Percentiles rank a stretch among this genome's conserved stretches.
These are phyloP conservation scores for Mycena vulgaris DNA, from an alignment of 768 basidiomycete genomes.

Conservation along the genomic window DNA sequence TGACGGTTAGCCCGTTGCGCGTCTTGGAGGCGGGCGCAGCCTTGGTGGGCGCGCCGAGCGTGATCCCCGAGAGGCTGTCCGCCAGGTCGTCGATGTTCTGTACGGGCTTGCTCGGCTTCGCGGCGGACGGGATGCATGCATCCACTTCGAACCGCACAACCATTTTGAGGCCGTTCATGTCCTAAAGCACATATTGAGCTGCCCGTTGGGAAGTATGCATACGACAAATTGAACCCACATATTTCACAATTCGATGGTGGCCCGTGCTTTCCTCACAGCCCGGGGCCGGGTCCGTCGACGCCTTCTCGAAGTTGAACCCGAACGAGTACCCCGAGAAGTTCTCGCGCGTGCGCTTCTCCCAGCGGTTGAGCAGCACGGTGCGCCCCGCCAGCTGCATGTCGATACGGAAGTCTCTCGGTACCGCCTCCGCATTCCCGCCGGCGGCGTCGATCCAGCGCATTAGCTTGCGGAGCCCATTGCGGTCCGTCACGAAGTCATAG, in stretches of 20 bases:
- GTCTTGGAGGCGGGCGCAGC: constrained; percentile 29
- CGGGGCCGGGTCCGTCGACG: constrained; percentile 61
- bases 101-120: constrained; percentile 31
- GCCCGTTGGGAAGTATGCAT: too few relatives aligned
- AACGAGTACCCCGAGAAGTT: constrained; percentile 58
- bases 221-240: too few relatives aligned
- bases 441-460: constrained; percentile 57
- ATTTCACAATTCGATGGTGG: constrained; percentile 75
- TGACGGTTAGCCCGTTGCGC: constrained; percentile 41
- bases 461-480: constrained; percentile 69
- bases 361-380: constrained; percentile 76
- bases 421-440: constrained; percentile 64
- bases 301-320: constrained; percentile 76
- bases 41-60: constrained; percentile 38
- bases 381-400: constrained; percentile 76
- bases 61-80: constrained; percentile 50
- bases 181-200: constrained; percentile 51
- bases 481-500: constrained; percentile 66
- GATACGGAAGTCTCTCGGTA: constrained; percentile 73
- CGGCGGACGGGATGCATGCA: constrained; percentile 55
- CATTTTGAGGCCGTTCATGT: constrained; percentile 70
- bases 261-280: constrained; percentile 68
- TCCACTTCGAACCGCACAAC: constrained; percentile 74
- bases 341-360: constrained; percentile 60
- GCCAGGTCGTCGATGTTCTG: constrained; percentile 55